Conservation (phyloP, 208 protist genomes). For the Zelonia costaricensis region DNA sequence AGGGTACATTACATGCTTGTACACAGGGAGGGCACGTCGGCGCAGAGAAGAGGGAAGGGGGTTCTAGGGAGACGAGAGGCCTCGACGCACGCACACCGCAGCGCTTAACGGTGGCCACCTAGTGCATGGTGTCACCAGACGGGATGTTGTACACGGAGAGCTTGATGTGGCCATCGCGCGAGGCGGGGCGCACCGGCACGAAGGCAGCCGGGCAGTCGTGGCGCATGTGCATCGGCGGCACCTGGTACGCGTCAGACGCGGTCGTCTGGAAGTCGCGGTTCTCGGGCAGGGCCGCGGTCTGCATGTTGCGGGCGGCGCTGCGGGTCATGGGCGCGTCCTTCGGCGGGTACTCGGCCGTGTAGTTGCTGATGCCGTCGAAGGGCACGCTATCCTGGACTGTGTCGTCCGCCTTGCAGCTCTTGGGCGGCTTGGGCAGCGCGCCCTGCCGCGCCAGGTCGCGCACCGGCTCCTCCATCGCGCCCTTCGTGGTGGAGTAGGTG, state of each 20-base stretch:
- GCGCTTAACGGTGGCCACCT: too few relatives aligned
- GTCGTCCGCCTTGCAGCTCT: constrained; percentile 76
- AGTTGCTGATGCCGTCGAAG: constrained; percentile 87
- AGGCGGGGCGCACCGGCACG: constrained; percentile 65
- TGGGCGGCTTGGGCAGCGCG: constrained; percentile 67
- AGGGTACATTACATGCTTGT: too few relatives aligned
- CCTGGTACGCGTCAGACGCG: constrained; percentile 51
- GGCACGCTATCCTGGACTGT: constrained; percentile 51
- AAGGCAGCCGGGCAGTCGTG: constrained; percentile 77
- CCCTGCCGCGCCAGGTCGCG: constrained; percentile 49
- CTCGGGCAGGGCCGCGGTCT: constrained; percentile 45
- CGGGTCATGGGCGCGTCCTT: constrained; percentile 70
- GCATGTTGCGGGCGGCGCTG: constrained; percentile 27
- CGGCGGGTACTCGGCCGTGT: constrained; percentile 85
- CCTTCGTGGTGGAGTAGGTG: constrained; percentile 83
- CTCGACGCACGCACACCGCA: too few relatives aligned
- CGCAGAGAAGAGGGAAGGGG: too few relatives aligned
- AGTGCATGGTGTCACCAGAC: constrained; percentile 61
- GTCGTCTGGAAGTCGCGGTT: constrained; percentile 88
- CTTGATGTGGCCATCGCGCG: constrained; percentile 86
- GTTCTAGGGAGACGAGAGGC: too few relatives aligned
- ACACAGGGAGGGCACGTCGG: too few relatives aligned
- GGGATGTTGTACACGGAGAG: constrained; percentile 87
- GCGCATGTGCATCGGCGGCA: constrained; percentile 56
- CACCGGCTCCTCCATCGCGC: constrained; percentile 78